These are phyloP conservation scores for Trichocladium uniseriatum DNA, from an alignment of 495 filamentous ascomycete species.

Conservation along the genomic window DNA sequence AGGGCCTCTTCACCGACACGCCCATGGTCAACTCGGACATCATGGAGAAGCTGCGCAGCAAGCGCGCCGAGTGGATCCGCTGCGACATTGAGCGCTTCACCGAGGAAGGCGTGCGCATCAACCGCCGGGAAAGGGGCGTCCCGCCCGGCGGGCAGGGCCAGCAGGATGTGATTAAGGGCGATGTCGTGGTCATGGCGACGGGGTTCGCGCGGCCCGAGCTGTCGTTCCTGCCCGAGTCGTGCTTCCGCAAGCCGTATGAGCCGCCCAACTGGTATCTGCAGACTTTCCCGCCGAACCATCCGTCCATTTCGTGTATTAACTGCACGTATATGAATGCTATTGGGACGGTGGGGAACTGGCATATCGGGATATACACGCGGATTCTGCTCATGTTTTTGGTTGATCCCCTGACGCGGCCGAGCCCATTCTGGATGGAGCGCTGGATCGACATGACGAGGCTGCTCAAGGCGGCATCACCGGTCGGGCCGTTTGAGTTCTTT, in stretches of 20 bases:
- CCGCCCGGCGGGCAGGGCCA: conserved; percentile 62
- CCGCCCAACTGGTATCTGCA: conserved; percentile 86
- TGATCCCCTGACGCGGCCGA: conserved; percentile 65
- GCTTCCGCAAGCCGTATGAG: conserved; percentile 59
- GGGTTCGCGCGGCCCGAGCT: conserved; percentile 68
- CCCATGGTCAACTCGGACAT: conserved; percentile 82
- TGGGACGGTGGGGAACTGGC: conserved; percentile 73
- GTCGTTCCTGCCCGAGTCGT: conserved; percentile 59
- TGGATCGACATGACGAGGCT: conserved; percentile 82
- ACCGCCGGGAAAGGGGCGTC: conserved; percentile 59
- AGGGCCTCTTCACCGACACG: conserved; percentile 70
- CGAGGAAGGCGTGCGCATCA: conserved; percentile 58
- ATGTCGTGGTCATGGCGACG: conserved; percentile 77
- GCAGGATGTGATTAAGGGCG: conserved; percentile 52
- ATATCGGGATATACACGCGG: conserved; percentile 81
- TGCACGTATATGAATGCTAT: conserved; percentile 77
- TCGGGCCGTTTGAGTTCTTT: conserved; percentile 75
- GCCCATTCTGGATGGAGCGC: conserved; percentile 62
- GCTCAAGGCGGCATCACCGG: conserved; percentile 59
- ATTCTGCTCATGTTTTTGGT: conserved; percentile 79
- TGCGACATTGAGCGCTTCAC: conserved; percentile 64
- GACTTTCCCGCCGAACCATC: conserved; percentile 61
- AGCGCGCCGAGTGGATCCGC: conserved; percentile 69
- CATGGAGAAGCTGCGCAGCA: conserved; percentile 67
- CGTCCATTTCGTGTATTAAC: conserved; percentile 67